Evolutionary conservation across 176 grass and related monocot genomes (phyloP).

Genomic region (Aegilops longissima): DNA sequence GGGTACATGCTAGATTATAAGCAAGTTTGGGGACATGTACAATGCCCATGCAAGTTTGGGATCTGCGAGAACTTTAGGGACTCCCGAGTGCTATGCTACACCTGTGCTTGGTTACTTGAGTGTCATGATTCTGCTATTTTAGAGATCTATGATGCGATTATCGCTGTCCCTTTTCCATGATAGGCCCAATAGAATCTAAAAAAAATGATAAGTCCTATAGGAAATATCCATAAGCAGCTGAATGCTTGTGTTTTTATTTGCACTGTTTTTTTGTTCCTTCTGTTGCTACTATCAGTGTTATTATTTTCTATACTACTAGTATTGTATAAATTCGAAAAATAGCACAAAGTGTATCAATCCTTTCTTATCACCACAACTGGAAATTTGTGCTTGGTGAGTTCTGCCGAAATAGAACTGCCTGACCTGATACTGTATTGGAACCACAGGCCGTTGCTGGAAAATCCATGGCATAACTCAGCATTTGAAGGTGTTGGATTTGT

Average conservation of each 20-base stretch:
- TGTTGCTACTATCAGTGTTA: neutral
- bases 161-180: neutral
- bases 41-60: conserved; percentile 2
- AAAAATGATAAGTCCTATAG: neutral
- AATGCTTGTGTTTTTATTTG: conserved; percentile 10
- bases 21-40: neutral
- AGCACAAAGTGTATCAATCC: neutral
- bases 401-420: conserved; percentile 19
- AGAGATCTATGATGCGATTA: neutral
- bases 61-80: neutral
- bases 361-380: conserved; percentile 23
- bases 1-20: neutral
- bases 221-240: neutral
- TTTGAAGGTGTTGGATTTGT: conserved; percentile 99
- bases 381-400: conserved; percentile 27
- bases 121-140: neutral
- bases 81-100: neutral
- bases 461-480: conserved; percentile 95
- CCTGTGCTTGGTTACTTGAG: neutral
- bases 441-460: conserved; percentile 74
- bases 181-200: neutral
- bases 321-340: conserved; percentile 26
- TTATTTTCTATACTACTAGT: conserved; percentile 5
- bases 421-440: conserved; percentile 32
- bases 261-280: neutral